Base-by-base conservation (phyloP, 352 stramenopile genomes). In the Globisporangium takayamanum region DNA sequence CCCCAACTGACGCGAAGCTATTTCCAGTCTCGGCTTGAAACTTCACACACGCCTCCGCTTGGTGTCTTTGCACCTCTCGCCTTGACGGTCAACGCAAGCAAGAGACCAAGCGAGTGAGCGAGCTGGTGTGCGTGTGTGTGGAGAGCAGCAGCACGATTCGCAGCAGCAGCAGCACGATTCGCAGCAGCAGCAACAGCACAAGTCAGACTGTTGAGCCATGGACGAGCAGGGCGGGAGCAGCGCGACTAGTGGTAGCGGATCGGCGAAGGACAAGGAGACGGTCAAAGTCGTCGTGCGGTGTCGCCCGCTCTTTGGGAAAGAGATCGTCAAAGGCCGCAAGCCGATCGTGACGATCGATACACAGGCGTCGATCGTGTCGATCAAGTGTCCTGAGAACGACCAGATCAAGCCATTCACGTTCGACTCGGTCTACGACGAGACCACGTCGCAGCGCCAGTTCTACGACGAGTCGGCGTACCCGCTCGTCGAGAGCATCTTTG, bases 271-370 rank as follows among this genome's bases (percentile, higher is more conserved):
- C 30, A 90, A 89, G 39, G 83, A 93, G 63, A 93, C 83, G 0
- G 88, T 97, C 37, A 94, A 95, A 52, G 88, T 97, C 53, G 88
- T 95, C 10, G 80, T 97, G 52, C 81, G 88, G 37, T 96, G 88
- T 63, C 77, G 88, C 0, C 88, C 88, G 37, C 80, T 94, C 41
- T 94, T 90, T 55, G 72, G 74, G 39, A 96, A 95, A 57, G 88
- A 96, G 58, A 71, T 87, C 26, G 75, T 81, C 12, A 82, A 96
- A 73, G 78, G 81, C 8, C 75, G 88, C 36, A 88, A 89, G 56
- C 76, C 80, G 33, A 96, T 96, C 66, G 74, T 96, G 33, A 78
- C 68, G 16, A 73, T 95, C 53, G 81, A 96, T 60, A 62, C 72
- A 15, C 76, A 87, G 28, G 72, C 70, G 10, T 76, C 72, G 26